phyloP scores from a whole-genome alignment of 495 filamentous ascomycete genomes.

The Chlorociboria aeruginascens region DNA sequence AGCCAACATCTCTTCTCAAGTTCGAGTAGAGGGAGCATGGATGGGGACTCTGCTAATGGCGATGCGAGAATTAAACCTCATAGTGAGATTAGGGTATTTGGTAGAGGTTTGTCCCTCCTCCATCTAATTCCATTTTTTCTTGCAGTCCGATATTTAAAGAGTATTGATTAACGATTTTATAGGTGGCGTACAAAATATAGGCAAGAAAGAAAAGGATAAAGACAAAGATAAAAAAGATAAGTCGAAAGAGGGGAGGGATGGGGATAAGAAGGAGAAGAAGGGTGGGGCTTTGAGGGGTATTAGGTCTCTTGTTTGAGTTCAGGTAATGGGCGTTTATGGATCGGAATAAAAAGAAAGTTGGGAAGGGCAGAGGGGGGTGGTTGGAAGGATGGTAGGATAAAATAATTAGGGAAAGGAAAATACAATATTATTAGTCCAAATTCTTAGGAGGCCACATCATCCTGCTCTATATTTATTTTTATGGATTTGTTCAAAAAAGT shows the following conservation, averaged over 20 bases:
- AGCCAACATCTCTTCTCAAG: slow-evolving; percentile 1
- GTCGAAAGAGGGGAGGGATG: slow-evolving; percentile 36
- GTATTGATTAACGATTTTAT: slow-evolving; percentile 21
- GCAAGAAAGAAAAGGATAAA: slow-evolving; percentile 21
- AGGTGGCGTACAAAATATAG: slow-evolving; percentile 46
- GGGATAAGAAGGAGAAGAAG: slow-evolving; percentile 43
- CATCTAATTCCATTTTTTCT: not conserved
- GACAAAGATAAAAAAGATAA: slow-evolving; percentile 37
- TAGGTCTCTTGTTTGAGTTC: slow-evolving; percentile 32
- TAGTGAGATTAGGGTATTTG: slow-evolving; percentile 27
- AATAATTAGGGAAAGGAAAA: too few species aligned
- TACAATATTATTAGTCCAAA: too few species aligned
- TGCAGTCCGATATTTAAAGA: too few species aligned
- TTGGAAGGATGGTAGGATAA: too few species aligned
- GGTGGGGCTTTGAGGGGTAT: slow-evolving; percentile 36
- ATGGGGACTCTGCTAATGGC: slow-evolving; percentile 29
- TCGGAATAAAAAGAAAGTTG: too few species aligned
- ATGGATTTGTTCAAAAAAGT: too few species aligned
- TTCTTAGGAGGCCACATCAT: too few species aligned
- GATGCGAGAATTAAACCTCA: slow-evolving; percentile 23
- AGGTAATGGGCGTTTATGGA: not conserved
- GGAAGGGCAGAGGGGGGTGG: too few species aligned
- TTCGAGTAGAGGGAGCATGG: slow-evolving; percentile 25
- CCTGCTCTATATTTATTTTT: too few species aligned
- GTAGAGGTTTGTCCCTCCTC: slow-evolving; percentile 26